Percentiles rank a stretch among this genome's conserved stretches.
phyloP scores from a whole-genome alignment of 495 filamentous ascomycete species.

The Hypoxylon cercidicola region DNA sequence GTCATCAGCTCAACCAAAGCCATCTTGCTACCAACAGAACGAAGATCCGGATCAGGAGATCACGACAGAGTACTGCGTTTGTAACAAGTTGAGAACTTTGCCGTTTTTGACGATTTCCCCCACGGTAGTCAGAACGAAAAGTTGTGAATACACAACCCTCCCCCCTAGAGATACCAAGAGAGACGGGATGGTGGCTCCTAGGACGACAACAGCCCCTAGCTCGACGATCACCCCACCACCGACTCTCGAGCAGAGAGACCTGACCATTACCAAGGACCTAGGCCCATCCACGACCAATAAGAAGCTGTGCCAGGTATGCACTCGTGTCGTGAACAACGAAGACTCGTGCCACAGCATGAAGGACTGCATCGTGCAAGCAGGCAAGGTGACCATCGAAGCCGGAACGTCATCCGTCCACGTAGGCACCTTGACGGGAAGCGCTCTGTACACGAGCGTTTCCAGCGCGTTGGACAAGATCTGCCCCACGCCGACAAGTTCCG shows the following conservation, averaged over 20 bases:
- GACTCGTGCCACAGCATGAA: constrained; percentile 2
- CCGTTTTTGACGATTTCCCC: constrained; percentile 5
- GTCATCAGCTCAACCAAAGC: constrained; percentile 1
- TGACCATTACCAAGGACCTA: not conserved
- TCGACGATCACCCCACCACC: not conserved
- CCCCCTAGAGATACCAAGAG: constrained; percentile 12
- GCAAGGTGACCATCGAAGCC: not conserved
- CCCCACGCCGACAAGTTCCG: not conserved
- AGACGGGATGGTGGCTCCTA: not conserved
- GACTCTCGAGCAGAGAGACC: not conserved
- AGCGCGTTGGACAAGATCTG: not conserved
- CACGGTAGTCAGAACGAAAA: not conserved
- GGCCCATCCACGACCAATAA: not conserved
- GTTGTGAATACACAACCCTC: constrained; percentile 12
- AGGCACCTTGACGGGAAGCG: not conserved
- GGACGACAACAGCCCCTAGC: not conserved
- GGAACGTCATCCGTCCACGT: not conserved
- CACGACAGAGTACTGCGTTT: constrained; percentile 3
- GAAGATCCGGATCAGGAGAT: constrained; percentile 8
- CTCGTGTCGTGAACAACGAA: constrained; percentile 1
- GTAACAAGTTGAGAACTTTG: constrained; percentile 1
- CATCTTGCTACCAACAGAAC: not conserved
- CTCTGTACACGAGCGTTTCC: not conserved
- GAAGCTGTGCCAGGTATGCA: not conserved
- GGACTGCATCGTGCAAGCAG: not conserved